Evolutionary conservation across 1,284 basidiomycete genomes (phyloP), one percentile per base, ranked within the genome.

Genomic region (Heterobasidion annosum): DNA sequence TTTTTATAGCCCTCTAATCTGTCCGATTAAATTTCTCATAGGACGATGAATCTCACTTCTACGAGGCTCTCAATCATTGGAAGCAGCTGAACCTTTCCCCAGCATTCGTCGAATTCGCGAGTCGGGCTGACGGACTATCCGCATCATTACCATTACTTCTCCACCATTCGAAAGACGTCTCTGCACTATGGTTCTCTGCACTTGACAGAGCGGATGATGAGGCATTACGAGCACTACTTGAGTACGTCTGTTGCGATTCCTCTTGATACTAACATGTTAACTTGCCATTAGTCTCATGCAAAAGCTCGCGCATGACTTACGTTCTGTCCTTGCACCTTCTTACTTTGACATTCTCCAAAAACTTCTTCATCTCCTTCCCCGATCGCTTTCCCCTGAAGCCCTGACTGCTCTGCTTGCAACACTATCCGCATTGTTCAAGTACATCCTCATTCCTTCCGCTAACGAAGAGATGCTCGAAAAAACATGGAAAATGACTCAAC

Each of bases 111-210:
- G 69, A 75, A 18, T 90, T 93, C 59, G 81, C 85, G 2, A 74
- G 78, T 55, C 73, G 77, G 52, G 77, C 78, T 0, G 74, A 79
- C 42, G 71, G 78, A 0, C 72, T 93, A 32, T 84, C 88, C 1
- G 77, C 81, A 2, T 92, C 88, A 1, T 82, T 95, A 73, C 85
- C 92, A 0, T 73, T 93, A 48, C 79, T 93, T 2, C 71, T 96
- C 9, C 87, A 90, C 62, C 88, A 94, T 65, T 88, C 88, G 77
- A 72, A 73, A 53, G 76, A 85, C 13, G 76, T 94, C 4, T 70
- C 83, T 10, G 70, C 75, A 0, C 58, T 82, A 2, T 91, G 89
- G 89, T 61, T 77, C 13, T 69, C 64, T 8, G 77, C 79, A 0
- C 62, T 87, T 40, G 73, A 76, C 44, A 63, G 62, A 12, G 74